Conservation (phyloP, 2,329 filamentous ascomycete species). For the Graphiopsis chlorocephala region DNA sequence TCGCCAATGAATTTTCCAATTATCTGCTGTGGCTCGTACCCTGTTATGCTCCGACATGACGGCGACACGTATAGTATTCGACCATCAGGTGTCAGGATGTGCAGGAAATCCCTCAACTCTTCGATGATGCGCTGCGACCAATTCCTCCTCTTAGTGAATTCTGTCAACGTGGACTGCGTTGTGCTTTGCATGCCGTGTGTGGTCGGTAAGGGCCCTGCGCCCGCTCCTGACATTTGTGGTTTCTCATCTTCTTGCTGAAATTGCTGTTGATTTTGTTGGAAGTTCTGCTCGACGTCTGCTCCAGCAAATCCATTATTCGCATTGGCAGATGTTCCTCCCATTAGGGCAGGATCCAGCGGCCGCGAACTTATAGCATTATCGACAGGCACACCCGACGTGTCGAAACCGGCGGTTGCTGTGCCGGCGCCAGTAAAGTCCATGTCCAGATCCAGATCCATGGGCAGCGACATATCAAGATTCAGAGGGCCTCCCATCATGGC, state of each 20-base stretch:
- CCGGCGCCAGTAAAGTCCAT: constrained; percentile 36
- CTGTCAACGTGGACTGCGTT: constrained; percentile 57
- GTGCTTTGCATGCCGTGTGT: constrained; percentile 49
- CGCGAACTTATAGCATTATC: constrained; percentile 5
- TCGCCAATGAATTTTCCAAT: constrained; percentile 74
- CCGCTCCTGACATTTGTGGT: constrained; percentile 42
- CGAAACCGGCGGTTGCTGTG: constrained; percentile 24
- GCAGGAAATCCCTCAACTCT: constrained; percentile 82
- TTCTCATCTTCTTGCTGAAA: constrained; percentile 25
- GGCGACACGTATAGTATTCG: constrained; percentile 83
- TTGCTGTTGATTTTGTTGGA: constrained; percentile 28
- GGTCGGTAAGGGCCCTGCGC: constrained; percentile 55
- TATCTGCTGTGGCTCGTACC: constrained; percentile 69
- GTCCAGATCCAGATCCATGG: constrained; percentile 50
- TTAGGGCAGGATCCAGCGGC: constrained; percentile 17
- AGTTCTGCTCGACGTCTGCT: constrained; percentile 24
- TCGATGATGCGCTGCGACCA: constrained; percentile 89
- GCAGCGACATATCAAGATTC: constrained; percentile 46
- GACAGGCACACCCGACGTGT: background rate
- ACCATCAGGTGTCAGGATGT: constrained; percentile 82
- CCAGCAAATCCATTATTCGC: constrained; percentile 18
- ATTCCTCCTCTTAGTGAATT: constrained; percentile 66
- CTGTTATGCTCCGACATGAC: constrained; percentile 70
- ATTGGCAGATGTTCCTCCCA: constrained; percentile 1
- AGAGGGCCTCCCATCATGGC: constrained; percentile 37